Evolutionary conservation across 371 early-diverging fungal genomes (phyloP).

Genomic region (Rhizopus delemar): DNA sequence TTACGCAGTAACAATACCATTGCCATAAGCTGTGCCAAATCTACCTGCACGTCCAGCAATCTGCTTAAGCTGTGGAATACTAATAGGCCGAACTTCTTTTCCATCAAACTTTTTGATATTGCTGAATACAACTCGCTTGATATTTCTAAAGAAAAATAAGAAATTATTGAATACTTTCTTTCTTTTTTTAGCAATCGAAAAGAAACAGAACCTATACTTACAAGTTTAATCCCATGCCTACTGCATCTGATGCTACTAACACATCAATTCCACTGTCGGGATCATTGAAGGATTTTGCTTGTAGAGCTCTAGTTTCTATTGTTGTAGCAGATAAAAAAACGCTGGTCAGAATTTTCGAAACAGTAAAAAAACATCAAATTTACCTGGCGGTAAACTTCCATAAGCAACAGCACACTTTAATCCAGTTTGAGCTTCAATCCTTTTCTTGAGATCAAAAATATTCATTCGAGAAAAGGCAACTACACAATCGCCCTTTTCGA

Average conservation of each 20-base stretch:
- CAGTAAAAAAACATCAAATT: not conserved
- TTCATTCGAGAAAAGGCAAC: slow-evolving; percentile 82
- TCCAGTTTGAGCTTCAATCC: slow-evolving; percentile 78
- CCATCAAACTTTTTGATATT: slow-evolving; percentile 82
- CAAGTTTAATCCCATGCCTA: slow-evolving; percentile 90
- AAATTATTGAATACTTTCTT: not conserved
- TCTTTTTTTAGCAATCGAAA: not conserved
- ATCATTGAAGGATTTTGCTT: slow-evolving; percentile 91
- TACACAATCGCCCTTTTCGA: slow-evolving; percentile 85
- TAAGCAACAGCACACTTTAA: slow-evolving; percentile 91
- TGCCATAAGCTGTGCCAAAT: slow-evolving; percentile 67
- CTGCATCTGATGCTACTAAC: slow-evolving; percentile 93
- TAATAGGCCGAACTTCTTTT: slow-evolving; percentile 42
- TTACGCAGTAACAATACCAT: slow-evolving; percentile 69
- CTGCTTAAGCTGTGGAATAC: slow-evolving; percentile 85
- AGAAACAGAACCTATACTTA: not conserved
- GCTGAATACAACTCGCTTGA: slow-evolving; percentile 85
- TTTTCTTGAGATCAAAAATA: slow-evolving; percentile 77
- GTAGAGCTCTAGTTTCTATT: slow-evolving; percentile 45
- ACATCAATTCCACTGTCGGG: slow-evolving; percentile 79
- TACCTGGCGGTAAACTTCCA: slow-evolving; percentile 89
- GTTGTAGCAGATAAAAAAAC: no score
- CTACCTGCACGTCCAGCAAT: slow-evolving; percentile 97
- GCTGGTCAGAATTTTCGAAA: not conserved
- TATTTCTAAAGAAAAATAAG: slow-evolving; percentile 59